Base-by-base conservation (phyloP, 2,329 filamentous ascomycete species). In the Penicillium janthinellum region DNA sequence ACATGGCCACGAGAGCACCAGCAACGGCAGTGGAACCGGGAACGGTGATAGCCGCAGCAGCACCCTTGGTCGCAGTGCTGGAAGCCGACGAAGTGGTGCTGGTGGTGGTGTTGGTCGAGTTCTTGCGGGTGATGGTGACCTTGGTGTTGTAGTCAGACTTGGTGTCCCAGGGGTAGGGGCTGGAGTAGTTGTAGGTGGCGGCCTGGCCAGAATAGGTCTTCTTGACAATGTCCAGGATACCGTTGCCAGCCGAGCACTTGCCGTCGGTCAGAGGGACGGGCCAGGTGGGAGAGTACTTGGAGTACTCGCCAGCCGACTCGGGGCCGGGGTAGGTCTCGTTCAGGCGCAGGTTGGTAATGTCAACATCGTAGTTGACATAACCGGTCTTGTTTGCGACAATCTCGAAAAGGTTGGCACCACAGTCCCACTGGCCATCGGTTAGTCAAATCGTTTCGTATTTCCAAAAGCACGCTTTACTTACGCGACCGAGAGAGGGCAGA, bases 401-500 rank as follows among this genome's bases (percentile, higher is more conserved):
- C 44, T 81, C 69, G 73, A 86, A 88, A 11, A 91, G 85, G 72
- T 91, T 91, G 69, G 89, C 89, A 57, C 87, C 88, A 12, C 88
- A 87, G 70, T 91, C 89, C 81, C 50, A 58, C 41, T 54, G 2
- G 28, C 20, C 14, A 10, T 45, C 41, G 8, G 41, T 58, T 20
- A 53, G 49, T 45, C 17, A 14, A 17, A 14, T 22, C 15, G 28
- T 4, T 15, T 38, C n/a, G 4, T 38, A 11, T 22, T 17, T 35
- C 5, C 4, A 35, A 4, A 11, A 34, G 12, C 3, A 1, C 4
- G 5, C 38, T 15, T 14, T 6, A 54, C 52, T 54, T 47, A 54
- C 52, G 61, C 89, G 86, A 15, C 89, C 89, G 3, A 91, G 84
- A 0, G 87, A 88, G 60, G 85, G 83, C 15, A 91, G 83, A 62